Conservation (phyloP, 768 basidiomycete species). For the Tulasnella sp. region DNA sequence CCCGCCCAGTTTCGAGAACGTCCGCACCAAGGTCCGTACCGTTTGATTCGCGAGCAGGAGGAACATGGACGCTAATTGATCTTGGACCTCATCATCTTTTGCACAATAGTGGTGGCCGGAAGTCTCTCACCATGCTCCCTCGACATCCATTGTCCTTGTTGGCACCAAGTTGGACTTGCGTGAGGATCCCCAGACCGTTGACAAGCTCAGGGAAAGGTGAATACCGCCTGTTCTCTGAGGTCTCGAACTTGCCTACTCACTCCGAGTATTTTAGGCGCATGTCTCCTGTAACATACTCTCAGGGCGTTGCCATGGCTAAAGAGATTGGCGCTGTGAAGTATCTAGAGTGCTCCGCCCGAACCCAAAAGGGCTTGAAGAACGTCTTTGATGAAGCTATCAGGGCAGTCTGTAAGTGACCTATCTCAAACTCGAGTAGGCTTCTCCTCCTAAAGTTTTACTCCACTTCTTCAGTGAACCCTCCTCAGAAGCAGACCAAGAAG, state of each 20-base stretch:
- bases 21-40: conserved; percentile 81
- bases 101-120: conserved; percentile 83
- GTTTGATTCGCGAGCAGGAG: neutral
- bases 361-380: conserved; percentile 97
- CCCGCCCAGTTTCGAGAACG: conserved; percentile 98
- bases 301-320: conserved; percentile 85
- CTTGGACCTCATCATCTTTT: conserved; percentile 24
- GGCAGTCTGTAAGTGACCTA: conserved; percentile 71
- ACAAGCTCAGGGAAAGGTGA: conserved; percentile 88
- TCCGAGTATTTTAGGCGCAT: conserved; percentile 60
- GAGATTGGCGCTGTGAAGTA: conserved; percentile 97
- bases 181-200: conserved; percentile 88
- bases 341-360: conserved; percentile 91
- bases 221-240: conserved; percentile 27
- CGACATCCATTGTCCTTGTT: conserved; percentile 87
- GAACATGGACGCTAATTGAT: conserved; percentile 1
- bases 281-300: conserved; percentile 88
- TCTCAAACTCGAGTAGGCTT: neutral
- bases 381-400: conserved; percentile 99
- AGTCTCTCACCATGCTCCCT: conserved; percentile 95
- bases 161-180: conserved; percentile 97
- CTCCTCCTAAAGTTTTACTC: conserved; percentile 1
- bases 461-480: conserved; percentile 62
- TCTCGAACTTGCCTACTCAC: neutral
- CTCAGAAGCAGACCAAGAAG: conserved; percentile 55